Conservation (phyloP, 805 yeast genomes). For the Yueomyces sinensis region DNA sequence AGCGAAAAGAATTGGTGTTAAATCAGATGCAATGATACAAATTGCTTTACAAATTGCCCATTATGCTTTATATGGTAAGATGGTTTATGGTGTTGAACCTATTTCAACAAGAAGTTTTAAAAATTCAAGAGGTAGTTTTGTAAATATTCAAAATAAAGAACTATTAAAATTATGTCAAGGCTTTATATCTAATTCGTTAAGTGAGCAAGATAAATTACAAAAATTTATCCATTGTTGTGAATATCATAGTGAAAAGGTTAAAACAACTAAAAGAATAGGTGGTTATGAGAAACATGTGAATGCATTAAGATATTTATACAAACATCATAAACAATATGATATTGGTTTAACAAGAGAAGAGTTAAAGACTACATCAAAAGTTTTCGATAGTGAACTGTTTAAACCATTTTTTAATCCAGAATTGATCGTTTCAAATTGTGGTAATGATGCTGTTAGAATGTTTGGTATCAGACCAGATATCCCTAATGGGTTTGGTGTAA, state of each 20-base stretch:
- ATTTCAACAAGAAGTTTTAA: conserved; percentile 63
- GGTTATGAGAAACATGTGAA: conserved; percentile 67
- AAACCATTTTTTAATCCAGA: conserved; percentile 29
- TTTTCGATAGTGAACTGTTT: conserved; percentile 30
- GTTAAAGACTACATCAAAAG: conserved; percentile 26
- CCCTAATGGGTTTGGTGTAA: conserved; percentile 85
- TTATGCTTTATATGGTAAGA: conserved; percentile 80
- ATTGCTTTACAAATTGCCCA: conserved; percentile 84
- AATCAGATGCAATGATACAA: conserved; percentile 85
- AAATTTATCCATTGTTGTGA: conserved; percentile 38
- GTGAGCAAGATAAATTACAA: conserved; percentile 31
- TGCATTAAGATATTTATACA: conserved; percentile 45
- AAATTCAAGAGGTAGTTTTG: conserved; percentile 57
- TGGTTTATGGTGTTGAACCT: conserved; percentile 82
- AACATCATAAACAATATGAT: conserved; percentile 27
- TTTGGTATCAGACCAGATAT: conserved; percentile 88
- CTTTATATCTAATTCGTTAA: conserved; percentile 43
- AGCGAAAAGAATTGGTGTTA: conserved; percentile 66
- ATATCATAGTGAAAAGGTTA: conserved; percentile 36
- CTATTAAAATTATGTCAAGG: conserved; percentile 41
- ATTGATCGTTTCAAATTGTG: conserved; percentile 62
- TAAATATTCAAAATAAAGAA: conserved; percentile 48
- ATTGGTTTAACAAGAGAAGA: conserved; percentile 12
- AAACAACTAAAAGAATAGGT: conserved; percentile 41
- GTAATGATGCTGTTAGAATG: conserved; percentile 73